Evolutionary conservation across 1,284 basidiomycete species (phyloP).

Genomic region (Melampsora larici-populina): DNA sequence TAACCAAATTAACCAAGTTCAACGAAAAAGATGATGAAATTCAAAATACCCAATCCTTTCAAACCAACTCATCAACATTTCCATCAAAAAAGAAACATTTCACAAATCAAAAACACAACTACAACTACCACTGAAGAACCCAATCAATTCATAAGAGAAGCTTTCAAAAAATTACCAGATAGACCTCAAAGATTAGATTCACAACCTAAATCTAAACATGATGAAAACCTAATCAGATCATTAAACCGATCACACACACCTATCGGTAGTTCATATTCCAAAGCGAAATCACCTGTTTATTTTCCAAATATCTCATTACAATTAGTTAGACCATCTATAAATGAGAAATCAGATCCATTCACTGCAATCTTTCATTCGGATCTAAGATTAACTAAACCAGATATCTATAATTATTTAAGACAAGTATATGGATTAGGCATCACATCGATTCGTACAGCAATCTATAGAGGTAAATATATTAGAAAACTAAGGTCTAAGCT

Average conservation of each 20-base stretch:
- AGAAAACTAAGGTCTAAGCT: slow-evolving; percentile 45
- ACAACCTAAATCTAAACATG: not conserved
- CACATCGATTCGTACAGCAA: slow-evolving; percentile 49
- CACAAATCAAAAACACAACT: too few relatives aligned
- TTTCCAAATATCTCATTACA: slow-evolving; percentile 50
- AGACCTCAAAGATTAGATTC: slow-evolving; percentile 18
- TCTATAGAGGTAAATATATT: slow-evolving; percentile 49
- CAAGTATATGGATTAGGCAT: slow-evolving; percentile 51
- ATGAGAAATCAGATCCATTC: slow-evolving; percentile 49
- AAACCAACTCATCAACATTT: too few relatives aligned
- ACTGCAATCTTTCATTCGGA: slow-evolving; percentile 51
- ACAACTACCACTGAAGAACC: too few relatives aligned
- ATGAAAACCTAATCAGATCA: not conserved
- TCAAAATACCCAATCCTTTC: too few relatives aligned
- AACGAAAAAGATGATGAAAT: too few relatives aligned
- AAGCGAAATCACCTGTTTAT: slow-evolving; percentile 45
- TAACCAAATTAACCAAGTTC: too few relatives aligned
- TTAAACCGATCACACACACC: slow-evolving; percentile 1
- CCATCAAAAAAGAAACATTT: too few relatives aligned
- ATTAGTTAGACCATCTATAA: slow-evolving; percentile 48
- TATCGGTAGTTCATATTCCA: slow-evolving; percentile 14
- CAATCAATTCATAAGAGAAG: slow-evolving; percentile 13
- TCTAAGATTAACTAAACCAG: slow-evolving; percentile 51
- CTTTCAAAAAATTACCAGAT: slow-evolving; percentile 3
- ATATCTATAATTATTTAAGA: slow-evolving; percentile 51